Base-by-base conservation (phyloP, 345 rosid genomes). In the Populus tremula region DNA sequence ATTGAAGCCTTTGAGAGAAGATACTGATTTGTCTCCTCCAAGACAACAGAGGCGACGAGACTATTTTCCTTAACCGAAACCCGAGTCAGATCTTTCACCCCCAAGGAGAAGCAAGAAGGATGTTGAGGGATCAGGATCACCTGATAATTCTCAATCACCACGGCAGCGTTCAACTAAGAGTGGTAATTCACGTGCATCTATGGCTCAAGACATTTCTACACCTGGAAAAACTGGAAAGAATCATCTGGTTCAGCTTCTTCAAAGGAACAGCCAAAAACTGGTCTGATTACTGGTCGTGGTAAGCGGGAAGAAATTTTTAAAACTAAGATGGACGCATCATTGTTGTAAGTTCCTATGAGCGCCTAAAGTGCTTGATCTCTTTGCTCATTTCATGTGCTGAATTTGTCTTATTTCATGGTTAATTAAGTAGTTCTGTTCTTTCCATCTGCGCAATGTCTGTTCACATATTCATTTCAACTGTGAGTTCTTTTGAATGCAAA, bases 231-330 rank as follows among this genome's bases (percentile, higher is more conserved):
- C 39, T 79, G 78, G 79, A 86, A 81, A 74, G 86, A 83, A 69
- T 77, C 82, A 33, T 70, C 85, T 71, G 83, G 70, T 78, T 70
- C 85, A 54, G 81, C 76, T 71, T 69, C 86, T 70, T 77, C 74
- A 5, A 88, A 79, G 79, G 92, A 83, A 71, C 76, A 23, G 69
- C 84, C 75, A 59, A 89, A 86, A 81, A 87, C 92, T 39, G 98
- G 98, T 74, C 80, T 95, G 73, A 86, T 92, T 78, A 84, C 88
- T 79, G 96, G 96, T 69, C 83, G 76, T 70, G 99, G 90, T 43
- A 91, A 84, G 17, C 70, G 86, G 41, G 81, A 87, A 43, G 96
- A 89, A 82, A 85, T 88, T 84, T 81, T 88, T 67, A 86, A 88
- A 85, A 86, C 80, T 27, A 94, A 86, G 86, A 86, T 81, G 74